Evolutionary conservation across 768 basidiomycete genomes (phyloP), one percentile per base, ranked within the genome.

Genomic region (Filobasidium wieringae): DNA sequence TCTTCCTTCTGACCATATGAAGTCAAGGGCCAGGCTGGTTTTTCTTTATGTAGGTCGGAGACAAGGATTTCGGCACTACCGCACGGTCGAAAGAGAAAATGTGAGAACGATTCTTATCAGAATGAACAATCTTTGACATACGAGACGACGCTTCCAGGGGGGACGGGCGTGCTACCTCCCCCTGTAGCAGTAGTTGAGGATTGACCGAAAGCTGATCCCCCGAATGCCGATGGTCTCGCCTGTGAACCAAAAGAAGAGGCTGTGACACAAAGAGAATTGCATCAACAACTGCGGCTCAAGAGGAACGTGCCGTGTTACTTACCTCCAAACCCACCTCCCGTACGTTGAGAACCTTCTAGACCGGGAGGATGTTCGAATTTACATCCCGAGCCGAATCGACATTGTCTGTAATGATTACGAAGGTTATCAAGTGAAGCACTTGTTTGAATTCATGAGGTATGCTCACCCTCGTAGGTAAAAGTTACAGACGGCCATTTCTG

Each of bases 1-100:
- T 89, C 87, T 59, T 79, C 66, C 68, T 91, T 93, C 22, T 87
- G 81, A 0, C 79, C 88, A 68, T 86, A 92, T 0, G 81, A 84
- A 0, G 87, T 83, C 0, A 92, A 75, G 14, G 85, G 84, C 84
- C 86, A 95, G 12, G 78, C 41, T 0, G 89, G 90, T 66, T 82
- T 84, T 15, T 91, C 88, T 2, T 74, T 74, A 1, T 79, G 80
- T 7, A 92, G 70, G 63, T 92, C 90, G 31, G 74, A 74, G n/a
- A 68, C 69, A 41, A 93, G 80, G 2, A 78, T 75, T 12, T 88
- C 84, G 19, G 75, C 68, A 27, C 88, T 90, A 64, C 31, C 19
- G 47, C 24, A 47, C 19, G 15, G 41, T n/a, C 22, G n/a, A 37
- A 37, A 19, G 19, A 11, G 11, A 19, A 19, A 37, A 37, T 37